These are phyloP conservation scores for Kuraishia hungarica DNA, from an alignment of 805 yeast genomes.

Conservation along the genomic window DNA sequence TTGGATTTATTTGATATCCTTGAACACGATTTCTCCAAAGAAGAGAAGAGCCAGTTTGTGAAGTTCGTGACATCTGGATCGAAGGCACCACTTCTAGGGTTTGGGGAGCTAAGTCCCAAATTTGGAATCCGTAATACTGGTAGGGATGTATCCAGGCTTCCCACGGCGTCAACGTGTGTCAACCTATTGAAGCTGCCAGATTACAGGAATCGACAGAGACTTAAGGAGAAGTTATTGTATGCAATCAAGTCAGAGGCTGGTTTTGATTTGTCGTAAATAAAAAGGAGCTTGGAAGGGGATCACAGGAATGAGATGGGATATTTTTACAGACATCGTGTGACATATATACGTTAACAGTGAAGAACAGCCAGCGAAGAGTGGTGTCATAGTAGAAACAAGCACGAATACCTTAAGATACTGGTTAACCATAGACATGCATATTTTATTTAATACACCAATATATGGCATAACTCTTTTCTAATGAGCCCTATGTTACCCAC, in stretches of 20 bases:
- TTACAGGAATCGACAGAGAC: constrained; percentile 49
- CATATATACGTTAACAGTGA: too few species aligned
- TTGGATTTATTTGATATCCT: constrained; percentile 68
- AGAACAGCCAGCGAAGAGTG: too few species aligned
- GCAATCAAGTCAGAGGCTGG: constrained; percentile 81
- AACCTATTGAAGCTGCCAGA: constrained; percentile 83
- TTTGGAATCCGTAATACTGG: constrained; percentile 78
- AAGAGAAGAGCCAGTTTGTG: constrained; percentile 58
- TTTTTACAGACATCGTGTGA: too few species aligned
- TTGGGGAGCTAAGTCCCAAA: constrained; percentile 59
- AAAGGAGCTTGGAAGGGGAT: too few species aligned
- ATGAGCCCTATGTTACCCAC: too few species aligned
- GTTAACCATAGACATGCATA: too few species aligned
- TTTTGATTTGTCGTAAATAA: constrained; percentile 71
- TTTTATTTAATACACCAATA: too few species aligned
- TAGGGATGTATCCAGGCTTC: constrained; percentile 46
- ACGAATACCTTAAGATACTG: too few species aligned
- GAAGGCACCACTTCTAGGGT: constrained; percentile 86
- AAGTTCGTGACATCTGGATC: constrained; percentile 92
- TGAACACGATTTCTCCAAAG: constrained; percentile 45
- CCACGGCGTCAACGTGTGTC: constrained; percentile 92
- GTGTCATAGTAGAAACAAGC: too few species aligned
- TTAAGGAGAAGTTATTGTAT: constrained; percentile 61
- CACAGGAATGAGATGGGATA: too few species aligned
- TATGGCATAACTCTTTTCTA: too few species aligned